Evolutionary conservation across 2,329 filamentous ascomycete species (phyloP), one percentile per base, ranked within the genome.

Genomic region (Diaporthe batatas): DNA sequence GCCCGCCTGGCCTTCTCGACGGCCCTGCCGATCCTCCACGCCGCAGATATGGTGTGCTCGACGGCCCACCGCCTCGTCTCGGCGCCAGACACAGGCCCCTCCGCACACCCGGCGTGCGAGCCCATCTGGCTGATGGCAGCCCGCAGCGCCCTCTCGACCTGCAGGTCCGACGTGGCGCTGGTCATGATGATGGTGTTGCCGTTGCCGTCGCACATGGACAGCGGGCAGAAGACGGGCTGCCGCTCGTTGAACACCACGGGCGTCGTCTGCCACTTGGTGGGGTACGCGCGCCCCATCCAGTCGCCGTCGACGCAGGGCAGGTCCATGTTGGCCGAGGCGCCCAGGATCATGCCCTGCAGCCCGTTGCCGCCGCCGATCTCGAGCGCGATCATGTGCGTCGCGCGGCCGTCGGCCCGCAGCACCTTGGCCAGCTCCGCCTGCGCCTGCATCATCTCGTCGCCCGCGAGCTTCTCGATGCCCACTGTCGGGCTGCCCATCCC

Each of bases 291-390:
- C 0, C 88, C 88, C 82, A 84, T 84, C 77, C 80, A 80, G 64
- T 84, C 88, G 18, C 85, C 87, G 71, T 89, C 88, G 4, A 89
- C 84, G 2, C 83, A 83, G 0, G 87, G 87, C 0, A 88, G 75
- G 70, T 88, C 80, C 79, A 90, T 86, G 74, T 87, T 85, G 1
- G 82, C 81, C 68, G 85, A 86, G 0, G 87, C 86, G 6, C 89
- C 89, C 6, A 91, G 80, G 5, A 90, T 83, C 80, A 91, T 82
- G 11, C 87, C 86, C 75, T 90, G 86, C 11, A 92, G 82, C 0
- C 91, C 90, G 75, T 93, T 93, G 6, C 86, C 87, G 8, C 91
- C 91, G n/a, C 91, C 91, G 70, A 93, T 91, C 76, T 93, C 91
- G 14, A 92, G 79, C 1, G 89, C 86, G 74, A 92, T 89, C 74